phyloP scores from a whole-genome alignment of 2,329 filamentous ascomycete genomes.

The Calonectria pseudoturangicola region DNA sequence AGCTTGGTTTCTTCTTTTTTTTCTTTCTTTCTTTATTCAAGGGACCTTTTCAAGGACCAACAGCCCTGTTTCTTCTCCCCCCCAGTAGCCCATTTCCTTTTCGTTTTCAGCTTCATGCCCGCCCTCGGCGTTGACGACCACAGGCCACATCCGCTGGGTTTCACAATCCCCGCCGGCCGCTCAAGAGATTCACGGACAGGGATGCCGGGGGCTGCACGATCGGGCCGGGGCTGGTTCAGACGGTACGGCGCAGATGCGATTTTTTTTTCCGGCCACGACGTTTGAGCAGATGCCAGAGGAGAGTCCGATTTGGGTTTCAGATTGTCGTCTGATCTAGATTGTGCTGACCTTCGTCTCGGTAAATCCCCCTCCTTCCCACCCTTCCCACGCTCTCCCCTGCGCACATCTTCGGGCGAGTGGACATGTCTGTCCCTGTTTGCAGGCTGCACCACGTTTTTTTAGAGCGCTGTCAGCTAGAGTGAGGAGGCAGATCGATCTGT shows the following conservation, averaged over 20 bases:
- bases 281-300: background rate
- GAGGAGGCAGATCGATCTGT: too few species aligned
- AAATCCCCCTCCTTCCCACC: background rate
- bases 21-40: background rate
- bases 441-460: background rate
- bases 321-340: conserved; percentile 25
- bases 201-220: conserved; percentile 4
- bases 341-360: conserved; percentile 3
- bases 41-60: background rate
- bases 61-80: background rate
- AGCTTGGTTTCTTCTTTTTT: background rate
- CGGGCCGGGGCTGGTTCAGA: conserved; percentile 17
- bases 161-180: conserved; percentile 14
- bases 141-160: conserved; percentile 14
- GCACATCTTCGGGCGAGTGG: too few species aligned
- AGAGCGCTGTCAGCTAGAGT: too few species aligned
- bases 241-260: background rate
- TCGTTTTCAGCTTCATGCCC: conserved; percentile 14
- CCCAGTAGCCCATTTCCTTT: background rate
- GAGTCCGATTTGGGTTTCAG: conserved; percentile 16
- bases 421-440: background rate
- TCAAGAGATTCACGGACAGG: conserved; percentile 13
- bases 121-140: background rate
- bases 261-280: conserved; percentile 10
- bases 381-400: background rate